Conservation (phyloP, 1,284 basidiomycete species). For the Pascua sp. region DNA sequence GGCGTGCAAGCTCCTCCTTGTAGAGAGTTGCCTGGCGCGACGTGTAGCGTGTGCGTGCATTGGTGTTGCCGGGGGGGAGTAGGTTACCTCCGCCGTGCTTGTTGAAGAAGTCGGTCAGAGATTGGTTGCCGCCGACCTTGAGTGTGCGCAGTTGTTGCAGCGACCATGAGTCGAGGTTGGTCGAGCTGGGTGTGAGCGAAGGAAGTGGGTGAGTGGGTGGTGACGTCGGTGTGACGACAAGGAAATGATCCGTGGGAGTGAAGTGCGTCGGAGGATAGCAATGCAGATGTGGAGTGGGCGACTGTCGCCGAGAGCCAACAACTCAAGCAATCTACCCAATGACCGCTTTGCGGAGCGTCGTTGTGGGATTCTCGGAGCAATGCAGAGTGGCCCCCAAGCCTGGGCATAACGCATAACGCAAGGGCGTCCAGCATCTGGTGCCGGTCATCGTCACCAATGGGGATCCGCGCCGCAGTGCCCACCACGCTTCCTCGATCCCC, state of each 20-base stretch:
- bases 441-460: no score
- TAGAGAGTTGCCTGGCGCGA: conserved; percentile 79
- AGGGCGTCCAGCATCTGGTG: no score
- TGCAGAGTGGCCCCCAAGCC: not conserved
- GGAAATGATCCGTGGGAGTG: not conserved
- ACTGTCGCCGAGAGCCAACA: no score
- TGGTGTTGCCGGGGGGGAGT: conserved; percentile 61
- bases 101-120: conserved; percentile 85
- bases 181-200: conserved; percentile 62
- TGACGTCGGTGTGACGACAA: not conserved
- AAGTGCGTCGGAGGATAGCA: not conserved
- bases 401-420: no score
- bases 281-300: not conserved
- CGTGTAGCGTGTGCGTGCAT: conserved; percentile 86
- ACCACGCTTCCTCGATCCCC: no score
- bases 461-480: no score
- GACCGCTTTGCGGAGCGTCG: not conserved
- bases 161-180: conserved; percentile 95
- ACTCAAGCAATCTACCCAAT: no score
- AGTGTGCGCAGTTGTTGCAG: conserved; percentile 86
- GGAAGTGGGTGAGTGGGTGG: not conserved
- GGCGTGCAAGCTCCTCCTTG: conserved; percentile 82
- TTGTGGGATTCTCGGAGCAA: not conserved
- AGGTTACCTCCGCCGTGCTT: conserved; percentile 75
- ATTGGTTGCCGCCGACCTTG: conserved; percentile 92